Conservation (phyloP, 176 grass and related monocot genomes). For the Avena sativa region DNA sequence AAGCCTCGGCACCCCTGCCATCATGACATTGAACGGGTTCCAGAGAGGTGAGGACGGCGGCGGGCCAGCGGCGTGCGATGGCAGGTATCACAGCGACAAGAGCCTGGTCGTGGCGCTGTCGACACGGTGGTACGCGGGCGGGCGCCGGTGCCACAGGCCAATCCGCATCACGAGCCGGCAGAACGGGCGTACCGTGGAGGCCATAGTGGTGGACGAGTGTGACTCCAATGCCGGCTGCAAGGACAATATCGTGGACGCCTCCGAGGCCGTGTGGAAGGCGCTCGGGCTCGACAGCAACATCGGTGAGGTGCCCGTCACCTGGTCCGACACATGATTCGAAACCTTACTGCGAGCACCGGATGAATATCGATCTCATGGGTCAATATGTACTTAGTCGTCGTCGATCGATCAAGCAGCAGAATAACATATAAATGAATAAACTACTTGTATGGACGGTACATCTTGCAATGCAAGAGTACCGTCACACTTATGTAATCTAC, state of each 20-base stretch:
- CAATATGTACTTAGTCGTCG: no score
- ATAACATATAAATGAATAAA: no score
- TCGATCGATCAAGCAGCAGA: no score
- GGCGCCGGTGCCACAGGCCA: slow-evolving; percentile 45
- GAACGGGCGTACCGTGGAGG: slow-evolving; percentile 21
- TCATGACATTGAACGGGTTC: slow-evolving; percentile 58
- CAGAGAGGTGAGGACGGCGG: slow-evolving; percentile 29
- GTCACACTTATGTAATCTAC: no score
- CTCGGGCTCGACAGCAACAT: no score
- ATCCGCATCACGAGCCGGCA: slow-evolving; percentile 29
- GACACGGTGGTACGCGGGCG: slow-evolving; percentile 4
- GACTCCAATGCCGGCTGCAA: slow-evolving; percentile 22
- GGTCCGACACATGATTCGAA: no score
- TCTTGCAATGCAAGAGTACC: no score
- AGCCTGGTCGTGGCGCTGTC: slow-evolving; percentile 55
- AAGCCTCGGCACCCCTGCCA: not conserved
- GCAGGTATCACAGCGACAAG: slow-evolving; percentile 40
- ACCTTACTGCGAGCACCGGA: no score
- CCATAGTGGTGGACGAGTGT: slow-evolving; percentile 49
- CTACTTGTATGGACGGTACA: no score
- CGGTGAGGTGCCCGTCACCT: no score
- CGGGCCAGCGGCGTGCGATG: slow-evolving; percentile 41
- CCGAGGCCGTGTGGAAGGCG: slow-evolving; percentile 48
- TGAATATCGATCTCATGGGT: no score
- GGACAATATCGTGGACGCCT: slow-evolving; percentile 48